Percentiles rank a stretch among this genome's conserved stretches.
Evolutionary conservation across 257 asterid genomes (phyloP).

Genomic region (Ajuga chamaepitys): DNA sequence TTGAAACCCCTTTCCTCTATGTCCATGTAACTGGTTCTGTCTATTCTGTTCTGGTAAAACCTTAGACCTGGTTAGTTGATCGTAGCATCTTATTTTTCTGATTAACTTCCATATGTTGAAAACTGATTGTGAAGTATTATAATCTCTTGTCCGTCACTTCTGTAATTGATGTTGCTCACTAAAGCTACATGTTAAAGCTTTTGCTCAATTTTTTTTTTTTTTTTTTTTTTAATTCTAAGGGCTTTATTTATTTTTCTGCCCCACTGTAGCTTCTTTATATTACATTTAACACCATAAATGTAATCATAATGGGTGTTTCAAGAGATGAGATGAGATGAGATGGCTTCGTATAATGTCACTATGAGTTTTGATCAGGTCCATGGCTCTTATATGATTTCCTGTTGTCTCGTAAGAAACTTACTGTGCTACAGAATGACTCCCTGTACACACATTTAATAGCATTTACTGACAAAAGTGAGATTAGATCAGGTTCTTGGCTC

Average conservation of each 20-base stretch:
- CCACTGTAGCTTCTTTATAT: neutral
- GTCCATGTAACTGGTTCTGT: neutral
- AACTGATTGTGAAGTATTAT: neutral
- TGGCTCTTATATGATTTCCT: too few relatives aligned
- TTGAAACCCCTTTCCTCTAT: neutral
- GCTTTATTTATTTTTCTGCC: neutral
- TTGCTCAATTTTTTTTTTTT: neutral
- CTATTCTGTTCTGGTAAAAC: neutral
- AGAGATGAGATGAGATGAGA: neutral
- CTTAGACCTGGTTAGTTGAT: neutral
- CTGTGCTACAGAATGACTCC: too few relatives aligned
- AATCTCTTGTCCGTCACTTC: neutral
- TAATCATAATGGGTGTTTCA: too few relatives aligned
- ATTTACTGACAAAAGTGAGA: slow-evolving; percentile 4
- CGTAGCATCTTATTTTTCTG: neutral
- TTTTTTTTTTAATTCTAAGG: neutral
- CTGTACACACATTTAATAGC: neutral
- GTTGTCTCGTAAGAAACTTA: too few relatives aligned
- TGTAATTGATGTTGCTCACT: neutral
- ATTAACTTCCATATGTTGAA: neutral
- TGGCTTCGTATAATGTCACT: neutral
- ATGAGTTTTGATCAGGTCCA: too few relatives aligned
- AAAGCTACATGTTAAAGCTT: neutral
- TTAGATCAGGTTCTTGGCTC: neutral
- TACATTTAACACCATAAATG: neutral